Conservation (phyloP, 129 eudicot species). For the Lactuca sativa region DNA sequence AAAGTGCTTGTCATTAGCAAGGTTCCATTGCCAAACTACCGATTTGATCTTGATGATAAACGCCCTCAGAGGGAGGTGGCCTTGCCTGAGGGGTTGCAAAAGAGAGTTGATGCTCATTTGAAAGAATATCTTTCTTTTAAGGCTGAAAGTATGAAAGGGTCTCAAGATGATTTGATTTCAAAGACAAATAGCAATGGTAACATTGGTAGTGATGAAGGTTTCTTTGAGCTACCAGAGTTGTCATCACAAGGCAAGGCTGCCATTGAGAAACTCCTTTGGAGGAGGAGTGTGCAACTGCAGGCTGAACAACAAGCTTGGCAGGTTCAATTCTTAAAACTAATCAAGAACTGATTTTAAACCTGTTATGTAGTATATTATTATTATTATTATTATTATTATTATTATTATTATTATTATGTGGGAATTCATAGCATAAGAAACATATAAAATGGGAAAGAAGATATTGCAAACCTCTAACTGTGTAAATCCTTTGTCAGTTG, state of each 20-base stretch:
- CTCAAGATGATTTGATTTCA: constrained; percentile 40
- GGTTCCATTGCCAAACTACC: constrained; percentile 88
- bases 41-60: constrained; percentile 94
- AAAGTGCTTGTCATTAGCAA: constrained; percentile 93
- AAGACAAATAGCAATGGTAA: constrained; percentile 58
- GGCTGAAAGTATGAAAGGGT: constrained; percentile 43
- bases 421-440: no score
- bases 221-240: constrained; percentile 81
- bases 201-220: constrained; percentile 63
- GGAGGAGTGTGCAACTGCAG: constrained; percentile 57
- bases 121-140: constrained; percentile 58
- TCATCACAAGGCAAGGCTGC: constrained; percentile 49
- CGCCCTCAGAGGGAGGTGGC: constrained; percentile 96
- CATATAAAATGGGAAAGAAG: no score
- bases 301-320: constrained; percentile 81
- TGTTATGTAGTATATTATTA: not conserved
- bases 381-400: no score
- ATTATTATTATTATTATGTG: no score
- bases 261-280: constrained; percentile 53
- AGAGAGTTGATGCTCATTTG: constrained; percentile 60
- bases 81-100: constrained; percentile 63
- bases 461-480: no score
- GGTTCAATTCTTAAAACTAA: constrained; percentile 43
- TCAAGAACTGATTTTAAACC: not conserved
- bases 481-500: not conserved